Conservation (phyloP, 2,329 filamentous ascomycete genomes). For the Ophiocordyceps polyrhachis-furcata region DNA sequence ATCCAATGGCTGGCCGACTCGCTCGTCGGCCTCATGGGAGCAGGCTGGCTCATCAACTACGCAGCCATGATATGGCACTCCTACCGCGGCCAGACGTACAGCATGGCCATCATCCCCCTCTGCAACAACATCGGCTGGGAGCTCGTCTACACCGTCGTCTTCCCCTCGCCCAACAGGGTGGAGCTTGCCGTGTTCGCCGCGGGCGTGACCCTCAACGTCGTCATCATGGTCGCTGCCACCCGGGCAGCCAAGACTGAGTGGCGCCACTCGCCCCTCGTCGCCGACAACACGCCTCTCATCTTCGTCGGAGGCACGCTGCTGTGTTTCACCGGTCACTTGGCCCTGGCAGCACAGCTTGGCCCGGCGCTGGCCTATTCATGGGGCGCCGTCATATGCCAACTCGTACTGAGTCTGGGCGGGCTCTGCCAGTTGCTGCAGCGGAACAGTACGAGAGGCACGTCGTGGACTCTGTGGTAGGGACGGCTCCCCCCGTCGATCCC, state of each 20-base stretch:
- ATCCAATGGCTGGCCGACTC: constrained; percentile 4
- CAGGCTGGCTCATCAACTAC: constrained; percentile 5
- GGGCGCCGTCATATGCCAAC: constrained; percentile 5
- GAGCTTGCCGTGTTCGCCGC: constrained; percentile 3
- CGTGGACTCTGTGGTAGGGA: constrained; percentile 3
- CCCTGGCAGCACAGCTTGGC: constrained; percentile 4
- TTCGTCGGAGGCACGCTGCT: constrained; percentile 1
- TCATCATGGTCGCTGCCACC: constrained; percentile 3
- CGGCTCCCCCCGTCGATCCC: too few species aligned
- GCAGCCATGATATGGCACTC: constrained; percentile 4
- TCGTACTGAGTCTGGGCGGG: constrained; percentile 3
- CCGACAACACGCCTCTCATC: constrained; percentile 2
- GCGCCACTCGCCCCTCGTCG: constrained; percentile 3
- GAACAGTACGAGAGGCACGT: constrained; percentile 3
- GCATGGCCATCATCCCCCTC: constrained; percentile 5
- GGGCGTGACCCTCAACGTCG: constrained; percentile 2
- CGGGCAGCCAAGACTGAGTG: constrained; percentile 3
- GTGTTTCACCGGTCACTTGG: constrained; percentile 4
- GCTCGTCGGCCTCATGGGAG: constrained; percentile 3
- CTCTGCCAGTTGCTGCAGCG: constrained; percentile 4
- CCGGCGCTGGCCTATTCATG: constrained; percentile 4
- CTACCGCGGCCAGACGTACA: constrained; percentile 2
- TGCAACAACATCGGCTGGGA: constrained; percentile 6
- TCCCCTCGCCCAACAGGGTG: constrained; percentile 3
- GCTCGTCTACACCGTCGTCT: constrained; percentile 3